These are phyloP conservation scores for Eremochloa ophiuroides DNA, from an alignment of 176 grass and related monocot genomes.

Conservation along the genomic window DNA sequence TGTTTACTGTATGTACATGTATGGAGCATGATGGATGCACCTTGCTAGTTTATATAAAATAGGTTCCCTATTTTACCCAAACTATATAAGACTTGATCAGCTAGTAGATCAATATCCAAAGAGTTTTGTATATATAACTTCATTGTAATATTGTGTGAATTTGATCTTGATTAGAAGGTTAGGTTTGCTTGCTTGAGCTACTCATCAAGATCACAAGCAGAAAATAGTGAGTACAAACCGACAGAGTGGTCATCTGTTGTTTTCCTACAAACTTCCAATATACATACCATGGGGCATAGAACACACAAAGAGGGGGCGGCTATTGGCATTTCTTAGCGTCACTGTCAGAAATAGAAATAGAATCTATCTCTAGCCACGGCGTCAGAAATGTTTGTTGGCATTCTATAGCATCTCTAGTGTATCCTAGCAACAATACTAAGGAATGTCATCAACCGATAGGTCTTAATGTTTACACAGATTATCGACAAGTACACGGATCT, in stretches of 20 bases:
- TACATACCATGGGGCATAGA: slow-evolving; percentile 10
- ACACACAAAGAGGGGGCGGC: background rate
- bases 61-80: background rate
- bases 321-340: too few species aligned
- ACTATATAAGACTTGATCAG: background rate
- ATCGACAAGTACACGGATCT: too few species aligned
- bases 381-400: too few species aligned
- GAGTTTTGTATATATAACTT: background rate
- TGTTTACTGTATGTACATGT: background rate
- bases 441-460: too few species aligned
- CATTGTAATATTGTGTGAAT: background rate
- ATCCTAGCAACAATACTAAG: too few species aligned
- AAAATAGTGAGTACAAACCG: slow-evolving; percentile 16
- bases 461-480: too few species aligned
- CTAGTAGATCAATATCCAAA: background rate
- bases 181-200: background rate
- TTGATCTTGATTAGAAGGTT: background rate
- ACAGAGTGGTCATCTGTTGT: slow-evolving; percentile 18
- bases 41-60: background rate
- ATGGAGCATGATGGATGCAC: background rate
- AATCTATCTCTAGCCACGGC: too few species aligned
- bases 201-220: slow-evolving; percentile 23
- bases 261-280: slow-evolving; percentile 23
- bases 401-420: too few species aligned
- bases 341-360: too few species aligned